Evolutionary conservation across 2,329 filamentous ascomycete genomes (phyloP).

Genomic region (Sporothrix schenckii): DNA sequence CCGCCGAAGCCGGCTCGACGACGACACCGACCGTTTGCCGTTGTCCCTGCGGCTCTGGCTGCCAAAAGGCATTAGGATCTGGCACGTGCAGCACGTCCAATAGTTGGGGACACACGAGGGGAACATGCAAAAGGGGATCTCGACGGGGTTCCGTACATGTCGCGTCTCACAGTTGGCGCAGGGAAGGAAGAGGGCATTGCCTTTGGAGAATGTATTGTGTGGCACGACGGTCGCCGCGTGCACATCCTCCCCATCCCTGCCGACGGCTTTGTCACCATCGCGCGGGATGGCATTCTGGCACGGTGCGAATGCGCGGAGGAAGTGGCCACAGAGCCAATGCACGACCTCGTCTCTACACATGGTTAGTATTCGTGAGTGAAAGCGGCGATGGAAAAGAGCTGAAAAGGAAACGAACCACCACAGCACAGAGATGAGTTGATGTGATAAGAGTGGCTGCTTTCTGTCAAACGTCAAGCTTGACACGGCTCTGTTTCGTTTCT

Average conservation of each 20-base stretch:
- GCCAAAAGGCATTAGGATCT: not conserved
- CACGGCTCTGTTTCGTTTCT: not conserved
- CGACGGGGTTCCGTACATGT: not conserved
- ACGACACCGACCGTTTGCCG: not conserved
- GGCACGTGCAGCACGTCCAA: constrained; percentile 19
- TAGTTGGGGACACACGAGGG: not conserved
- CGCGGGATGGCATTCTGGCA: not conserved
- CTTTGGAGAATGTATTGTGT: not conserved
- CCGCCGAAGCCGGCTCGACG: not conserved
- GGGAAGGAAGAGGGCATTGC: not conserved
- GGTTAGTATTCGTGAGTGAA: not conserved
- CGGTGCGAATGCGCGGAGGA: not conserved
- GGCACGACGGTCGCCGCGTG: not conserved
- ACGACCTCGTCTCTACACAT: not conserved
- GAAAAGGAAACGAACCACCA: not conserved
- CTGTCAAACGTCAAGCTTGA: not conserved
- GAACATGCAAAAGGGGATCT: not conserved
- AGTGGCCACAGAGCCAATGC: not conserved
- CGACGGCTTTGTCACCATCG: not conserved
- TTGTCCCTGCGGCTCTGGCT: not conserved
- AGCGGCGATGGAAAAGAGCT: not conserved
- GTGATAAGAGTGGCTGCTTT: not conserved
- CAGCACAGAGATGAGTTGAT: too few relatives aligned
- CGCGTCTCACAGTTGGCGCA: not conserved
- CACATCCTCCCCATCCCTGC: not conserved